Conservation (phyloP, 495 filamentous ascomycete species). For the Amniculicola lignicola region DNA sequence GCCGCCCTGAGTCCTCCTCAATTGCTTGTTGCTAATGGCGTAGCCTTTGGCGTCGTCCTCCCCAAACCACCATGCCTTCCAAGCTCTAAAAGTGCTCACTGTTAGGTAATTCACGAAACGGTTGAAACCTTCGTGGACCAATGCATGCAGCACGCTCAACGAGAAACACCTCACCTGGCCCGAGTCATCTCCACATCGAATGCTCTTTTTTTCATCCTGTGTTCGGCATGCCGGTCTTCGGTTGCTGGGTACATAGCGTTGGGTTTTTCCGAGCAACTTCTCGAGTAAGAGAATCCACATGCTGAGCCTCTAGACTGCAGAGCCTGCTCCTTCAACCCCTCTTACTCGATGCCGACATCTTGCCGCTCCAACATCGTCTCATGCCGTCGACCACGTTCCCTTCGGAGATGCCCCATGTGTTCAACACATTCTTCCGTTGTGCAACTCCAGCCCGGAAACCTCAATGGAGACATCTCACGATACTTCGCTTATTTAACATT, state of each 20-base stretch:
- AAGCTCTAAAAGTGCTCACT: conserved; percentile 1
- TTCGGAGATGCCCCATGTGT: conserved; percentile 1
- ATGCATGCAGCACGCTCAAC: background rate
- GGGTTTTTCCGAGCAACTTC: background rate
- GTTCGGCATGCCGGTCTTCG: background rate
- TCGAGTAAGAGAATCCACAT: conserved; percentile 24
- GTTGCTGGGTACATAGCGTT: background rate
- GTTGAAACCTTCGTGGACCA: conserved; percentile 5
- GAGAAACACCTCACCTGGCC: background rate
- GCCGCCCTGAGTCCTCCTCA: background rate
- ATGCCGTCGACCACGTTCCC: background rate
- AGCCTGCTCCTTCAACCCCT: background rate
- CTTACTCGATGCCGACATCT: background rate
- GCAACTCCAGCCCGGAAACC: background rate
- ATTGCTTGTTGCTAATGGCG: conserved; percentile 11
- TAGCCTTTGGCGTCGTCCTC: background rate
- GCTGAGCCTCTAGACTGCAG: conserved; percentile 13
- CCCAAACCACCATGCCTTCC: background rate
- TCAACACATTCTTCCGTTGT: background rate
- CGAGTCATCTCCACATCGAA: conserved; percentile 7
- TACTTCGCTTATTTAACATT: conserved; percentile 7
- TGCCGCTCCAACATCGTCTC: background rate
- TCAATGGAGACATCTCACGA: conserved; percentile 1
- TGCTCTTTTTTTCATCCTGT: background rate
- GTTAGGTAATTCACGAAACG: conserved; percentile 22